These are phyloP conservation scores for Stylonectria norvegica DNA, from an alignment of 2,329 filamentous ascomycete genomes.

Conservation along the genomic window DNA sequence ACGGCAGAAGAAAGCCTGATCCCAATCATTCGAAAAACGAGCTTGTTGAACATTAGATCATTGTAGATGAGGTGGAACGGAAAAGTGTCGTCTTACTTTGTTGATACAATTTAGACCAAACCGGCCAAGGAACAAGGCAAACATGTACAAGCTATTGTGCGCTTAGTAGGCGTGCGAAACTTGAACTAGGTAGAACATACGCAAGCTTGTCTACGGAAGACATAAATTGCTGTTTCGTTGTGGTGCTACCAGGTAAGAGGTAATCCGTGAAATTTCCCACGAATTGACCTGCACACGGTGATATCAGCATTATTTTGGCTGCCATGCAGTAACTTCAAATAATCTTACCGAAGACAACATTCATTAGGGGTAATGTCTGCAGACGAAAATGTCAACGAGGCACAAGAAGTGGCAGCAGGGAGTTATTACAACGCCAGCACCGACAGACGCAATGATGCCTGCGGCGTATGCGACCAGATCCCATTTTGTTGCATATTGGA, in stretches of 20 bases:
- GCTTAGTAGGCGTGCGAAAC: slow-evolving; percentile 3
- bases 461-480: slow-evolving; percentile 47
- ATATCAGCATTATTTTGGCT: neutral
- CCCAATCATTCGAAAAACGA: slow-evolving; percentile 59
- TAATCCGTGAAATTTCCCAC: slow-evolving; percentile 48
- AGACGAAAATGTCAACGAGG: slow-evolving; percentile 2
- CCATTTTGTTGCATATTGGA: slow-evolving; percentile 52
- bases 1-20: slow-evolving; percentile 60
- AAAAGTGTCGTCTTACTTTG: slow-evolving; percentile 36
- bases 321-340: neutral
- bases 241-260: slow-evolving; percentile 30
- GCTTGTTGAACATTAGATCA: slow-evolving; percentile 34
- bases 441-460: slow-evolving; percentile 48
- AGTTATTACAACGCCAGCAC: slow-evolving; percentile 40
- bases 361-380: slow-evolving; percentile 55
- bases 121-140: slow-evolving; percentile 66
- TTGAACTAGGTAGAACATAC: slow-evolving; percentile 33
- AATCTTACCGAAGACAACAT: slow-evolving; percentile 52
- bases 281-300: slow-evolving; percentile 35
- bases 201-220: slow-evolving; percentile 42
- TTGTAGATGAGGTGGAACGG: neutral
- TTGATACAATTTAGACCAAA: slow-evolving; percentile 61
- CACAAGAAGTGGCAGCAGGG: neutral
- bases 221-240: slow-evolving; percentile 38
- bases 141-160: slow-evolving; percentile 57